Evolutionary conservation across 257 asterid genomes (phyloP).

Genomic region (Coffea canephora): DNA sequence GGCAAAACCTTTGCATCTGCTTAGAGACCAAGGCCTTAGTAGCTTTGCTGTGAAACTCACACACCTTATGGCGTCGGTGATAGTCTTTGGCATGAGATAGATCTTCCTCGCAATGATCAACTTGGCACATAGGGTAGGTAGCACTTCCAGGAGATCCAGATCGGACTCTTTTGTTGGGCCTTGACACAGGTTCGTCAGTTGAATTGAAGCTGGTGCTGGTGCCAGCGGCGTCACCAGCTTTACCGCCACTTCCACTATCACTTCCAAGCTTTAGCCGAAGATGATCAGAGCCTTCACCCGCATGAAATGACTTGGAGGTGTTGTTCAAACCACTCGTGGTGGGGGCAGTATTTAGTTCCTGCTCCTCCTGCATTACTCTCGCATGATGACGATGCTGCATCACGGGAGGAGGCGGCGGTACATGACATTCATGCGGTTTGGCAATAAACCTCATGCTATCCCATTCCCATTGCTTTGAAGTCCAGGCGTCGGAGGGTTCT

Average conservation of each 20-base stretch:
- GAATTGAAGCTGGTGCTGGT: constrained; percentile 19
- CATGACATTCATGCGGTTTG: constrained; percentile 44
- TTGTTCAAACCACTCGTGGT: constrained; percentile 13
- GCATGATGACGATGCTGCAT: not conserved
- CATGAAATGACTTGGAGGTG: constrained; percentile 7
- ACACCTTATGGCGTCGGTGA: constrained; percentile 91
- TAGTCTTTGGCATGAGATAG: constrained; percentile 74
- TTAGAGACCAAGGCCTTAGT: constrained; percentile 59
- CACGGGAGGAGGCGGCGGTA: not conserved
- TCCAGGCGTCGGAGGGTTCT: constrained; percentile 50
- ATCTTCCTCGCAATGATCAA: constrained; percentile 75
- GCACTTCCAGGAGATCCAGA: constrained; percentile 67
- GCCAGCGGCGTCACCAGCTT: constrained; percentile 11
- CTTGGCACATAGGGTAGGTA: constrained; percentile 73
- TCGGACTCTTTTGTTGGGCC: constrained; percentile 71
- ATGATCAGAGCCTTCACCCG: constrained; percentile 29
- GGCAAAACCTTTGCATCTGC: constrained; percentile 56
- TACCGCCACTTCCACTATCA: constrained; percentile 27
- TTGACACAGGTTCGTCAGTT: constrained; percentile 41
- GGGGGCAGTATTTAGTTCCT: constrained; percentile 20
- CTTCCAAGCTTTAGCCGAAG: constrained; percentile 49
- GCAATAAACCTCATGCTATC: constrained; percentile 71
- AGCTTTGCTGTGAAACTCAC: constrained; percentile 86
- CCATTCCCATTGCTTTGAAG: constrained; percentile 73
- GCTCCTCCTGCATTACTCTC: constrained; percentile 4